These are phyloP conservation scores for Eimeria tenella DNA, from an alignment of 169 alveolate species.

Conservation along the genomic window DNA sequence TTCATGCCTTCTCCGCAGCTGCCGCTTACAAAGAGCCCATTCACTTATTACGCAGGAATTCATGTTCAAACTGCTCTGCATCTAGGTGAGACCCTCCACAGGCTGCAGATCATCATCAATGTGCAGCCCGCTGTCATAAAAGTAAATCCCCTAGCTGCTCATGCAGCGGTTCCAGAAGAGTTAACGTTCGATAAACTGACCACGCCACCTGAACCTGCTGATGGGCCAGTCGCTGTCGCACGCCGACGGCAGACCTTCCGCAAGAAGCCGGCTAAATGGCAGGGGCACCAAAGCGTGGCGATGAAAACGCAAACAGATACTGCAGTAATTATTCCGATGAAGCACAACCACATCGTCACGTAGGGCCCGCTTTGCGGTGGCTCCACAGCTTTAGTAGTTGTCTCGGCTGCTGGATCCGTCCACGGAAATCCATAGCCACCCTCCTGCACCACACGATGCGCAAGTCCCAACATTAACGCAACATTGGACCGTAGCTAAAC, in stretches of 20 bases:
- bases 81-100: background rate
- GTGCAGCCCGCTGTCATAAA: background rate
- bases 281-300: constrained; percentile 57
- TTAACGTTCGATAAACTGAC: constrained; percentile 20
- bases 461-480: constrained; percentile 10
- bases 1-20: constrained; percentile 6
- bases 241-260: constrained; percentile 65
- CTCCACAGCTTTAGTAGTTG: background rate
- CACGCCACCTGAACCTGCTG: constrained; percentile 42
- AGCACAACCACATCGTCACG: constrained; percentile 67
- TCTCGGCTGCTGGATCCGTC: background rate
- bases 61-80: no score
- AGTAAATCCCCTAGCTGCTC: background rate
- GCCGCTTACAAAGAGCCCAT: background rate
- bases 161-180: constrained; percentile 14
- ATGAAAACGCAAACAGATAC: constrained; percentile 23
- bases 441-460: constrained; percentile 41
- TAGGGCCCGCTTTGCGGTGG: constrained; percentile 18
- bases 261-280: constrained; percentile 39
- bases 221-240: constrained; percentile 2
- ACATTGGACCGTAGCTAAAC: background rate
- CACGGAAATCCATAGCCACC: constrained; percentile 1
- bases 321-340: constrained; percentile 42
- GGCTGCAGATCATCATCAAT: background rate
- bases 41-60: background rate